These are phyloP conservation scores for Euphorbia pulcherrima DNA, from an alignment of 345 rosid species.

Conservation along the genomic window DNA sequence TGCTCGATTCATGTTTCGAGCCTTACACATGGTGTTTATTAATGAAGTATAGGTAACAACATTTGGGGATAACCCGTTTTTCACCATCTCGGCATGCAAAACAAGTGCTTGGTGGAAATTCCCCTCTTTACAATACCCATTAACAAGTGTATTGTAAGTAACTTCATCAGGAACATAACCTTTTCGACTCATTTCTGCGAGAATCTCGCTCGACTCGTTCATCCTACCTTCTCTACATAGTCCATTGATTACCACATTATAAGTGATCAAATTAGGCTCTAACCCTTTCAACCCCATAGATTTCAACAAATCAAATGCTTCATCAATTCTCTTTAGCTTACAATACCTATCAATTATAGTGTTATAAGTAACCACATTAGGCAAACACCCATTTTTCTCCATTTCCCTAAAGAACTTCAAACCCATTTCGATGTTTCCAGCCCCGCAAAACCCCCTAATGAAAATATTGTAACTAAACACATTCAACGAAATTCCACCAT, in stretches of 20 bases:
- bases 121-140: conserved; percentile 75
- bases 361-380: conserved; percentile 83
- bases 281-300: conserved; percentile 57
- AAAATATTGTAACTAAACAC: conserved; percentile 79
- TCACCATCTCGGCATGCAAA: conserved; percentile 67
- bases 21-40: conserved; percentile 76
- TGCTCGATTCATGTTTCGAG: conserved; percentile 76
- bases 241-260: conserved; percentile 70
- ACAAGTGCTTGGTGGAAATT: conserved; percentile 80
- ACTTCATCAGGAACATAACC: conserved; percentile 74
- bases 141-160: conserved; percentile 71
- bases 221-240: conserved; percentile 71
- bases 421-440: conserved; percentile 69
- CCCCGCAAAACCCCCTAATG: conserved; percentile 71
- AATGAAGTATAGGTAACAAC: conserved; percentile 80
- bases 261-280: conserved; percentile 76
- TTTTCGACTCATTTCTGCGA: conserved; percentile 48
- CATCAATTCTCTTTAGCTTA: conserved; percentile 54
- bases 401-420: conserved; percentile 43
- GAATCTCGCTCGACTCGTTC: conserved; percentile 55
- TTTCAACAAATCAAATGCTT: conserved; percentile 49
- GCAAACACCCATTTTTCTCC: conserved; percentile 66
- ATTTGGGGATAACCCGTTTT: conserved; percentile 69
- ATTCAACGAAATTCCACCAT: conserved; percentile 57
- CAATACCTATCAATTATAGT: conserved; percentile 68